These are phyloP conservation scores for Linum tenue DNA, from an alignment of 345 rosid genomes.

Conservation along the genomic window DNA sequence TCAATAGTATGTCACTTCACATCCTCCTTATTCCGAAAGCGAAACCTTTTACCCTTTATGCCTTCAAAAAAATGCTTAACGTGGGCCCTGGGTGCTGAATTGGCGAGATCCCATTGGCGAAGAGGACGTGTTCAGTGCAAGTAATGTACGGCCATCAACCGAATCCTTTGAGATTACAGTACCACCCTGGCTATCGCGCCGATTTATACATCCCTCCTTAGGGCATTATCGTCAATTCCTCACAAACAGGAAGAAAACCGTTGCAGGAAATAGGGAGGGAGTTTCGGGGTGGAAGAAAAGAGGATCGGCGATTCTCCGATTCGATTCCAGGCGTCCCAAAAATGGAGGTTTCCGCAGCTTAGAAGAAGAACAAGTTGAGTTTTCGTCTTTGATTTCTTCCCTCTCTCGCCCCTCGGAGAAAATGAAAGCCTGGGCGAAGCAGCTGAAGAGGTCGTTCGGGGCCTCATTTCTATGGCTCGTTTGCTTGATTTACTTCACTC, in stretches of 20 bases:
- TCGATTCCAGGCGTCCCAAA: background rate
- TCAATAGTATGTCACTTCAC: too few relatives aligned
- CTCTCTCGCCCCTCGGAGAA: slow-evolving; percentile 3
- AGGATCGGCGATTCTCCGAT: background rate
- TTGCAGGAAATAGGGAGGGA: background rate
- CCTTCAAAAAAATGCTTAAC: too few relatives aligned
- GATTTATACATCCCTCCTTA: background rate
- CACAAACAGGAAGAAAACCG: background rate
- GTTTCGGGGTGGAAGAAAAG: background rate
- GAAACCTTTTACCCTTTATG: too few relatives aligned
- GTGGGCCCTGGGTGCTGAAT: background rate
- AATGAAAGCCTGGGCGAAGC: slow-evolving; percentile 58
- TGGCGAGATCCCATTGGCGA: background rate
- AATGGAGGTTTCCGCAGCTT: background rate
- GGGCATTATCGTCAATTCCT: background rate
- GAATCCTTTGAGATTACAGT: background rate
- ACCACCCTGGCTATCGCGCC: background rate
- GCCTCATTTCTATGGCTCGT: slow-evolving; percentile 82
- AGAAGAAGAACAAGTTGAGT: background rate
- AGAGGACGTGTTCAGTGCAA: background rate
- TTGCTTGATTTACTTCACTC: slow-evolving; percentile 88
- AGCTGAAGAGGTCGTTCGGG: slow-evolving; percentile 58
- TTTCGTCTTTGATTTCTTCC: background rate
- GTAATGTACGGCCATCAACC: background rate
- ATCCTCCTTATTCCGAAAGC: too few relatives aligned